Evolutionary conservation across 345 rosid genomes (phyloP), one percentile per base, ranked within the genome.

Genomic region (Citropsis articulata): DNA sequence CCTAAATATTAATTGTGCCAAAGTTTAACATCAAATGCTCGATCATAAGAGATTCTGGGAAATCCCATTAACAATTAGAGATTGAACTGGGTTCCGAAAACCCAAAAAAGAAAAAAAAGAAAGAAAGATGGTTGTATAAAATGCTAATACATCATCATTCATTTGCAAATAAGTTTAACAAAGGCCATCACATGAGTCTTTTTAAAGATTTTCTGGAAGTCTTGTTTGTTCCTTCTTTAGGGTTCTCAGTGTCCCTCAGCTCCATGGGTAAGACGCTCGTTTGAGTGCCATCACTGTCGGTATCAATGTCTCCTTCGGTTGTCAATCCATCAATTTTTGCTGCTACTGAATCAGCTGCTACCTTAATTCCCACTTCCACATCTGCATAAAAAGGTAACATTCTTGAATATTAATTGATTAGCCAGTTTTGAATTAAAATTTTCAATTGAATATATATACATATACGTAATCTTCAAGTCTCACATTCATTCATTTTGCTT

Each of bases 201-300:
- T 66, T 40, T 50, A 81, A 59, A 63, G 78, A 25, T 71, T 83
- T 87, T 72, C 86, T 84, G 66, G 77, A 75, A 73, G 71, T 66
- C 63, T 69, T 59, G 78, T 83, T 64, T 45, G 61, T 70, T 78
- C 21, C 40, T 78, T 25, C 40, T 50, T 77, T 7, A 19, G 79
- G 28, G 10, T 79, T 72, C 68, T 79, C 82, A 10, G 40, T 63
- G 18, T 83, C 85, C 12, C 72, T 80, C 21, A 53, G 7, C 35
- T 88, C 90, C 6, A 73, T 77, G 3, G 87, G 95, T 78, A 93
- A 81, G 63, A 91, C 80, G 25, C 95, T 90, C 0, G 93, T 86
- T 73, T 93, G 98, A 53, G 93, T 90, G 6, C 95, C 98, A 25
- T 95, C 98, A 38, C 92, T 87, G 9, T 88, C 94, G 4, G 82